Conservation (phyloP, 345 rosid species). For the Cardamine chenopodiifolia region DNA sequence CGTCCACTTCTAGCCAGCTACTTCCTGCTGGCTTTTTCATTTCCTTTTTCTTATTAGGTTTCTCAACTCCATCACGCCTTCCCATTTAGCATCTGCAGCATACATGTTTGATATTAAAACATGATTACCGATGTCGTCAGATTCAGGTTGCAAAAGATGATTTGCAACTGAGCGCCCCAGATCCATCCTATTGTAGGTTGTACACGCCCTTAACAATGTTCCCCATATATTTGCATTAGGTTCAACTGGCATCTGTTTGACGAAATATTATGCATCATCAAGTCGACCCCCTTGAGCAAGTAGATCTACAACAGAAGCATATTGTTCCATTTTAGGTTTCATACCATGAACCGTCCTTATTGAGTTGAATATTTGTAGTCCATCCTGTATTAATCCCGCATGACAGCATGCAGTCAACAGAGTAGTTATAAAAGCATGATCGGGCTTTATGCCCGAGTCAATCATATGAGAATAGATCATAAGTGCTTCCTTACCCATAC, state of each 20-base stretch:
- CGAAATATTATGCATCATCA: conserved; percentile 68
- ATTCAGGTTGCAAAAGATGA: conserved; percentile 64
- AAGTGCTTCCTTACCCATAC: conserved; percentile 85
- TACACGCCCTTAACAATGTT: conserved; percentile 76
- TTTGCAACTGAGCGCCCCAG: conserved; percentile 60
- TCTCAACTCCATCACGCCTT: conserved; percentile 70
- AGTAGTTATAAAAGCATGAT: conserved; percentile 73
- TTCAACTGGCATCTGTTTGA: conserved; percentile 61
- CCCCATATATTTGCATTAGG: conserved; percentile 78
- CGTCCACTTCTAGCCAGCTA: conserved; percentile 89
- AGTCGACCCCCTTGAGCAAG: conserved; percentile 85
- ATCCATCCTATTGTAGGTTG: conserved; percentile 63
- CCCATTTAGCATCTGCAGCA: conserved; percentile 90
- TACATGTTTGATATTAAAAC: conserved; percentile 78
- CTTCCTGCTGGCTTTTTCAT: conserved; percentile 82
- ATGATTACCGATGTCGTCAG: conserved; percentile 61
- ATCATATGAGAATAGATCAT: conserved; percentile 59
- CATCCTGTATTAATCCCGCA: conserved; percentile 73
- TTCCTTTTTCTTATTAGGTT: conserved; percentile 64
- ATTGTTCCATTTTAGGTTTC: conserved; percentile 74
- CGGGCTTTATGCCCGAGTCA: conserved; percentile 63
- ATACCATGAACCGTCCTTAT: conserved; percentile 53
- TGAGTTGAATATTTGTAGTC: conserved; percentile 64
- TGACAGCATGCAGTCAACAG: conserved; percentile 78
- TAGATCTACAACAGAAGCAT: conserved; percentile 78